Percentiles rank a stretch among this genome's conserved stretches.
phyloP scores from a whole-genome alignment of 2,329 filamentous ascomycete species.

The Colletotrichum sp. region DNA sequence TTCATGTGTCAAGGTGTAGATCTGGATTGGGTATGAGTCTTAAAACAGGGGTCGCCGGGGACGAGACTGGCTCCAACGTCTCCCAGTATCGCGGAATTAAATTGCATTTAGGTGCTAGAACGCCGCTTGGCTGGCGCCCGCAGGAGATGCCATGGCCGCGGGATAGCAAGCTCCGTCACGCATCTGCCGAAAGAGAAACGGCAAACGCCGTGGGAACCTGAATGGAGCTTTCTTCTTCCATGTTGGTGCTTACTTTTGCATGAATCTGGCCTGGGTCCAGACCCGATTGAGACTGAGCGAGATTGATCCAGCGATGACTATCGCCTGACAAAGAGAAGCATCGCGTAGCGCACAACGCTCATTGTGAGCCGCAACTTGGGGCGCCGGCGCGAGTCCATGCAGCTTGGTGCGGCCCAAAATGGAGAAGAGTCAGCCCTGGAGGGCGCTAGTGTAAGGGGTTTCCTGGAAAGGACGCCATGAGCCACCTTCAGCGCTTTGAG shows the following conservation, averaged over 20 bases:
- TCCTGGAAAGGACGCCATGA: background rate
- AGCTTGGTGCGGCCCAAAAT: background rate
- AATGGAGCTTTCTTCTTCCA: background rate
- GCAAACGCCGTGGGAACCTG: background rate
- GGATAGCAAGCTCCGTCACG: background rate
- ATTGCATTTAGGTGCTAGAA: background rate
- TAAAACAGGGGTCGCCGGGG: background rate
- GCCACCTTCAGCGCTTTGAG: background rate
- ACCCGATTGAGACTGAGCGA: background rate
- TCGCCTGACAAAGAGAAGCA: background rate
- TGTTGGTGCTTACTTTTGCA: background rate
- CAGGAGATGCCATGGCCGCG: background rate
- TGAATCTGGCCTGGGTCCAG: background rate
- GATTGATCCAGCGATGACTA: background rate
- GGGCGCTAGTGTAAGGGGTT: background rate
- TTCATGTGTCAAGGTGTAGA: background rate
- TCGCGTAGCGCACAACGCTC: background rate
- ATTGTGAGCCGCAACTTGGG: background rate
- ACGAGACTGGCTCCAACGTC: background rate
- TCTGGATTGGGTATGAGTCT: background rate
- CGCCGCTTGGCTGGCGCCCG: background rate
- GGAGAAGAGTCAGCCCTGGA: background rate
- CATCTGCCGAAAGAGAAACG: background rate
- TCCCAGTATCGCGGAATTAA: background rate
- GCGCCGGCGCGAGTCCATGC: background rate